A percentile compares a stretch with the other conserved stretches of the same genome.
These are phyloP conservation scores for Aschersonia sp. DNA, from an alignment of 2,329 filamentous ascomycete species.

Conservation along the genomic window DNA sequence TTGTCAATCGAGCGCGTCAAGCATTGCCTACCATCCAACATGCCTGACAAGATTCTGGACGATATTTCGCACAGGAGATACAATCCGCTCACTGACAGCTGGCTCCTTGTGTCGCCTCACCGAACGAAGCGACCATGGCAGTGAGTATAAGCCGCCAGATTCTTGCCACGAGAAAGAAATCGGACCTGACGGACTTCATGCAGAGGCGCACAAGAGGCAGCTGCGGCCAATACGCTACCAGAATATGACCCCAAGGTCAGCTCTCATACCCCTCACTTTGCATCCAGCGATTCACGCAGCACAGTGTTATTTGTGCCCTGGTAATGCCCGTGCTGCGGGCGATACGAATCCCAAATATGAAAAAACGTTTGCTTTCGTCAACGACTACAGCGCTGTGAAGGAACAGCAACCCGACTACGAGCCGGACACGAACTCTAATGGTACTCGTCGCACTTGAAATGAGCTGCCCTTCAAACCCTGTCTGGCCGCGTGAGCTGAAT, in stretches of 20 bases:
- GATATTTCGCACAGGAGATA: constrained; percentile 94
- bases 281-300: constrained; percentile 18
- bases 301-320: constrained; percentile 86
- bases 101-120: constrained; percentile 91
- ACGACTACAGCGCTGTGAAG: constrained; percentile 95
- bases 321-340: constrained; percentile 78
- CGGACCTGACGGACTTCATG: not conserved
- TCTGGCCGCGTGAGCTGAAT: not conserved
- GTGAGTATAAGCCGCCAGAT: constrained; percentile 36
- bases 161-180: too few species aligned
- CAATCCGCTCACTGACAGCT: constrained; percentile 79
- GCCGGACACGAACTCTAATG: constrained; percentile 22
- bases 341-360: constrained; percentile 77
- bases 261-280: not conserved
- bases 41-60: constrained; percentile 68
- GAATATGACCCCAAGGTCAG: constrained; percentile 62
- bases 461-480: not conserved
- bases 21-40: constrained; percentile 17
- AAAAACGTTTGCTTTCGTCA: constrained; percentile 85
- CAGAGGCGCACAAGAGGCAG: constrained; percentile 65
- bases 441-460: constrained; percentile 6
- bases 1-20: not conserved
- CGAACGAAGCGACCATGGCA: constrained; percentile 96
- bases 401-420: constrained; percentile 75
- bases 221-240: constrained; percentile 54